A percentile compares a stretch with the other conserved stretches of the same genome.
Evolutionary conservation across 139 green algal genomes (phyloP).

Genomic region (Diplosphaera chodatii): DNA sequence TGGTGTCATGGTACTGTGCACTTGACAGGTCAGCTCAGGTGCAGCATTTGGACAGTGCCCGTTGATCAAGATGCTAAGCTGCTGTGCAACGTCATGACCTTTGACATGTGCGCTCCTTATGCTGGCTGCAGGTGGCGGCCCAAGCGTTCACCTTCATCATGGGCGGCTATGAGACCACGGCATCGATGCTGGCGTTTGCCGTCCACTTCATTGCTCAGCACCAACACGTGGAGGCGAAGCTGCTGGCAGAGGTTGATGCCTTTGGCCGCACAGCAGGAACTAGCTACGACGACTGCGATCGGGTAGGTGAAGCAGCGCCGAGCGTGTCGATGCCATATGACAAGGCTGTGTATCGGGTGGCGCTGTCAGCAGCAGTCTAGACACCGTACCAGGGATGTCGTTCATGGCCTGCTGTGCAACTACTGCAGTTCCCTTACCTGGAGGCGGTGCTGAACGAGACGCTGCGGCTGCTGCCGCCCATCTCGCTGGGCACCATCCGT

Average conservation of each 20-base stretch:
- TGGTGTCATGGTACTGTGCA: too few relatives aligned
- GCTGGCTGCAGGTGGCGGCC: slow-evolving; percentile 6
- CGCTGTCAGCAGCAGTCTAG: not conserved
- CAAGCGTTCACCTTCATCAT: slow-evolving; percentile 22
- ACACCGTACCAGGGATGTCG: too few relatives aligned
- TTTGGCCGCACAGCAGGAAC: not conserved
- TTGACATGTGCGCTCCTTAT: too few relatives aligned
- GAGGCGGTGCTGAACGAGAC: slow-evolving; percentile 45
- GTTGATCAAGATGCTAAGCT: too few relatives aligned
- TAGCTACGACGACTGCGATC: slow-evolving; percentile 2
- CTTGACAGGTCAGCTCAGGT: too few relatives aligned
- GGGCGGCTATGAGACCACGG: slow-evolving; percentile 36
- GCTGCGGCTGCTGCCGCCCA: slow-evolving; percentile 47
- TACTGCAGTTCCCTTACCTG: slow-evolving; percentile 24
- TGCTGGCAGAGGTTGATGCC: slow-evolving; percentile 5
- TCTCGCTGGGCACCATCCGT: not conserved
- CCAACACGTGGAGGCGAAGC: slow-evolving; percentile 6
- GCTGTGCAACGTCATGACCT: too few relatives aligned
- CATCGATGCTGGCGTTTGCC: slow-evolving; percentile 27
- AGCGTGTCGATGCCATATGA: too few relatives aligned
- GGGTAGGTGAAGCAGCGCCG: not conserved
- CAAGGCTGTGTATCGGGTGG: too few relatives aligned
- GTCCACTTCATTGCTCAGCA: slow-evolving; percentile 22
- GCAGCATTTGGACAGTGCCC: too few relatives aligned
- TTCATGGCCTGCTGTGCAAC: too few relatives aligned